Conservation (phyloP, 2,329 filamentous ascomycete species). For the Diaporthe helianthi region DNA sequence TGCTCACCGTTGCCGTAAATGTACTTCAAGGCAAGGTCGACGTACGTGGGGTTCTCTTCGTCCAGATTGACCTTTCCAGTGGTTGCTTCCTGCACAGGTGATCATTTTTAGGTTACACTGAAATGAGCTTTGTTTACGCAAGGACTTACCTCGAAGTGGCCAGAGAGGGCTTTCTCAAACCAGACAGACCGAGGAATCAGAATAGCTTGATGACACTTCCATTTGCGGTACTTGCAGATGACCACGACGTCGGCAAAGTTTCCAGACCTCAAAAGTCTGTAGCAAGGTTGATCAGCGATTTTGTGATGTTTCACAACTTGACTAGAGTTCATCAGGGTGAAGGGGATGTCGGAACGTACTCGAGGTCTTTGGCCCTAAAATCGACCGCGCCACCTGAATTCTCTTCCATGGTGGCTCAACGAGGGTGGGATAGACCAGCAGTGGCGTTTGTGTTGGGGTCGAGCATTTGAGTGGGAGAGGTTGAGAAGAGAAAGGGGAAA, state of each 20-base stretch:
- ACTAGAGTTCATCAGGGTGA: too few species aligned
- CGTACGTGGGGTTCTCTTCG: neutral
- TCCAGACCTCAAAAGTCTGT: neutral
- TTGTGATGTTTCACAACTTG: too few species aligned
- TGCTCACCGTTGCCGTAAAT: slow-evolving; percentile 3
- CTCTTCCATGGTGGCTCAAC: neutral
- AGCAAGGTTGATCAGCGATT: neutral
- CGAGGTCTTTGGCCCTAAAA: neutral
- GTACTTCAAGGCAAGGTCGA: neutral
- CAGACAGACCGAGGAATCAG: neutral
- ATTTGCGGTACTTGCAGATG: neutral
- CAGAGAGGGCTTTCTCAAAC: slow-evolving; percentile 2
- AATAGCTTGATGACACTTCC: slow-evolving; percentile 17
- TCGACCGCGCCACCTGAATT: neutral
- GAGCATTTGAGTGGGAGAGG: too few species aligned
- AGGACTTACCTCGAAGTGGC: neutral
- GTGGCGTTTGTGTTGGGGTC: too few species aligned
- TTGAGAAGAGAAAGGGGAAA: too few species aligned
- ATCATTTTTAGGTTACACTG: rapidly evolving
- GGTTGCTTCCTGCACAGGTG: neutral
- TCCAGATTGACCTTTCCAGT: neutral
- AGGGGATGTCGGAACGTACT: too few species aligned
- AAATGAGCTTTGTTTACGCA: too few species aligned
- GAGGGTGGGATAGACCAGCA: neutral
- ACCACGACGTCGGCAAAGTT: slow-evolving; percentile 1